Evolutionary conservation across 331 rosid species (phyloP).

Genomic region (Cydonia oblonga): DNA sequence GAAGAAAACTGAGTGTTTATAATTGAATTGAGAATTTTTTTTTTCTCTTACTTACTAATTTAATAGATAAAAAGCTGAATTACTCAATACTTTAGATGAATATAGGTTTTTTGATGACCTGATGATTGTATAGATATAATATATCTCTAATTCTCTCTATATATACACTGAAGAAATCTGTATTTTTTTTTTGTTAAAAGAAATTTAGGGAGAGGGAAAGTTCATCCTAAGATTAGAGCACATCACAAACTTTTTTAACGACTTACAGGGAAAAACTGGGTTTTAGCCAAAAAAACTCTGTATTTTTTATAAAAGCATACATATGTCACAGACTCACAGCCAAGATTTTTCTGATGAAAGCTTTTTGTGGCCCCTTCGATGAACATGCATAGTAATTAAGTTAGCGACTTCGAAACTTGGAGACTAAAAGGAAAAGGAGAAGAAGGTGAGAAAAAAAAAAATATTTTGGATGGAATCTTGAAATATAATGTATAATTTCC

Average conservation of each 20-base stretch:
- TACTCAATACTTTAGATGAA: too few species aligned
- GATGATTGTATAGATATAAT: not conserved
- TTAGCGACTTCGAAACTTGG: not conserved
- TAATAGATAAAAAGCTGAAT: not conserved
- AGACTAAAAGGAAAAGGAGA: not conserved
- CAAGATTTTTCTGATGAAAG: not conserved
- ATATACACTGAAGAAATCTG: not conserved
- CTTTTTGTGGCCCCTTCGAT: not conserved
- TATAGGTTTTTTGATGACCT: too few species aligned
- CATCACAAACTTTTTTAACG: too few species aligned
- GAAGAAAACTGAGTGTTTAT: too few species aligned
- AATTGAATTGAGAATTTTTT: too few species aligned
- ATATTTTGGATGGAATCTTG: not conserved
- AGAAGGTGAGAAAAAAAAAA: not conserved
- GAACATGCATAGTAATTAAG: not conserved
- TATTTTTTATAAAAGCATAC: not conserved
- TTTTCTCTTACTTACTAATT: too few species aligned
- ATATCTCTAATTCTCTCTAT: too few species aligned
- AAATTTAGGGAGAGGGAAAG: too few species aligned
- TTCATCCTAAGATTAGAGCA: too few species aligned
- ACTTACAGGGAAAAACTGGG: too few species aligned
- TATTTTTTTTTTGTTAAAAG: too few species aligned
- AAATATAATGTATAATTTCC: not conserved
- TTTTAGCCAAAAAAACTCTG: too few species aligned
- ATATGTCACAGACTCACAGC: not conserved